Base-by-base conservation (phyloP, 306 rosid genomes). In the Rosa multiflora region DNA sequence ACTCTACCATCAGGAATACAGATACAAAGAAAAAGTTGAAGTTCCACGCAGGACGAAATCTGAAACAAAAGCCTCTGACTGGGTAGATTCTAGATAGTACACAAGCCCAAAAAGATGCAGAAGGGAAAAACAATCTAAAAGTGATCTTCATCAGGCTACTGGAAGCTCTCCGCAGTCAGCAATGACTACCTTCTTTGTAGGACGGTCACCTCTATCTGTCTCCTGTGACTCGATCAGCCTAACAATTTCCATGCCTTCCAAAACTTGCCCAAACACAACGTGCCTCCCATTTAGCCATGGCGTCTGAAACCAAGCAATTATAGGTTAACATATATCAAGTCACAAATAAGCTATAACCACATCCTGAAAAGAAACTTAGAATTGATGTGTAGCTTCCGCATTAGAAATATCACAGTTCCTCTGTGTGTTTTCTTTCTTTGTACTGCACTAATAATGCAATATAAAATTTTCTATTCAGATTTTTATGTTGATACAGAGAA, bases 201-300 rank as follows among this genome's bases (percentile, higher is more conserved):
- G 99, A 68, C 98, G 98, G 74, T 91, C 99, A 21, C 97, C 99
- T 12, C 98, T 84, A 82, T 95, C 98, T 1, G 98, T 95, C 67
- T 91, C 97, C 83, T 85, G 99, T 0, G 94, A 88, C 83, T 95
- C 99, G 5, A 95, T 88, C 83, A 88, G 64, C 85, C 79, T 86
- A 78, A 93, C 98, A 68, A 90, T 80, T 68, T 91, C 97, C 86
- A 92, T 78, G 79, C 97, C 99, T 88, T 95, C 99, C 90, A 95
- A 79, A 78, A 95, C 99, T 95, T 95, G 97, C 80, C 99, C 99
- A 82, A 95, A 92, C 71, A 92, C 99, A 10, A 95, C 99, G 78
- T 95, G 99, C 88, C 97, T 86, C 85, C 90, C 88, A 76, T 95
- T 97, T 83, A 95, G 82, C 99, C 99, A 95, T 9, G 90, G 97